Conservation (phyloP, 2,329 filamentous ascomycete genomes). For the Colletotrichum sp. region DNA sequence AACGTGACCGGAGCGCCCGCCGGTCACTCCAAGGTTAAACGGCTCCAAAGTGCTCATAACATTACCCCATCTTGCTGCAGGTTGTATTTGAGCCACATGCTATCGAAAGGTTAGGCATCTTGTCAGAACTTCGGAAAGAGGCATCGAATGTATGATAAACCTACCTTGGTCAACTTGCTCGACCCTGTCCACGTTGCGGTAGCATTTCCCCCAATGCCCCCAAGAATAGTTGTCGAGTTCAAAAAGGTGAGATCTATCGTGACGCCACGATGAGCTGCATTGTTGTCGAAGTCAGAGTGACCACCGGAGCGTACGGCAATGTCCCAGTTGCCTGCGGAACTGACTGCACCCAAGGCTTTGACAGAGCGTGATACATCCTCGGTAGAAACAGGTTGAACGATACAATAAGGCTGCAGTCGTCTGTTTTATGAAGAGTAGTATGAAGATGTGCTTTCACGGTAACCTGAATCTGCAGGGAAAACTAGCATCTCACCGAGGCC, state of each 20-base stretch:
- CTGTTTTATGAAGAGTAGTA: slow-evolving; percentile 28
- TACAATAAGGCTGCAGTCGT: slow-evolving; percentile 25
- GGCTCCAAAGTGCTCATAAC: slow-evolving; percentile 26
- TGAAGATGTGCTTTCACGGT: not conserved
- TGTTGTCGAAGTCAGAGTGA: slow-evolving; percentile 47
- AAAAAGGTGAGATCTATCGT: slow-evolving; percentile 42
- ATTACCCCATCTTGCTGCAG: slow-evolving; percentile 25
- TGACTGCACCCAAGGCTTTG: slow-evolving; percentile 4
- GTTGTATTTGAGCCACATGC: slow-evolving; percentile 31
- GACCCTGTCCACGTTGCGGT: not conserved
- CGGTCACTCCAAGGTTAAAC: slow-evolving; percentile 24
- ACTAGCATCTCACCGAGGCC: not conserved
- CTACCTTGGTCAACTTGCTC: not conserved
- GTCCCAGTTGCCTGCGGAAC: slow-evolving; percentile 8
- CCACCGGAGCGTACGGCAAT: slow-evolving; percentile 47
- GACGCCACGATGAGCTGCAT: slow-evolving; percentile 42
- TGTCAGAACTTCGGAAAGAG: not conserved
- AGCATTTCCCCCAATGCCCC: slow-evolving; percentile 2
- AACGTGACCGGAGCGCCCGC: slow-evolving; percentile 26
- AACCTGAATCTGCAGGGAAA: not conserved
- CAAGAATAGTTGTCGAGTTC: slow-evolving; percentile 27
- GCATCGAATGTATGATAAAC: too few relatives aligned
- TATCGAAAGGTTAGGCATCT: not conserved
- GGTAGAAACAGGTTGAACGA: slow-evolving; percentile 26
- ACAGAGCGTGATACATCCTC: slow-evolving; percentile 24